Evolutionary conservation across 139 green algal species (phyloP).

Genomic region (Coccomyxa sp.): DNA sequence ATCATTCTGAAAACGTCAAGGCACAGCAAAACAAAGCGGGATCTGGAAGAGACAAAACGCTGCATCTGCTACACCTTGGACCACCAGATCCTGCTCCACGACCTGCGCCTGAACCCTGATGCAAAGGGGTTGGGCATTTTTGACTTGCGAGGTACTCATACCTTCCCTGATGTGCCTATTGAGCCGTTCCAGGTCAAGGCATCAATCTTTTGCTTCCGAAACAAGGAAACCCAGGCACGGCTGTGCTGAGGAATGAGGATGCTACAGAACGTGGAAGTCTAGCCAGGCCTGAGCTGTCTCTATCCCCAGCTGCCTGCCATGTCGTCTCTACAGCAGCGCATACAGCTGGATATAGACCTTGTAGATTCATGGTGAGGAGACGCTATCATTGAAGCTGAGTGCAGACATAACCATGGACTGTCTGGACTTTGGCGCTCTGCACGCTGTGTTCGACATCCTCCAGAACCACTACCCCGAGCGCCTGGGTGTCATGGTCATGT

Average conservation of each 20-base stretch:
- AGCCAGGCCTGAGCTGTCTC: too few relatives aligned
- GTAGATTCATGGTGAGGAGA: neutral
- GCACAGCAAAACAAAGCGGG: constrained; percentile 14
- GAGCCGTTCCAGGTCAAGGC: too few relatives aligned
- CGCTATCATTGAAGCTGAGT: neutral
- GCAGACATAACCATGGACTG: constrained; percentile 30
- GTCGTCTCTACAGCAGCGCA: too few relatives aligned
- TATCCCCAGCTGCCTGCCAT: too few relatives aligned
- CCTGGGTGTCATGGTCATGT: constrained; percentile 42
- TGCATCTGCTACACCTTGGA: constrained; percentile 41
- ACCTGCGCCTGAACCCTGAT: neutral
- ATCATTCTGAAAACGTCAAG: constrained; percentile 23
- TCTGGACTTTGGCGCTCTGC: constrained; percentile 25
- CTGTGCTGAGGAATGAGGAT: too few relatives aligned
- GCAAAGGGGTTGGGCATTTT: neutral
- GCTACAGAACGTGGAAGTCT: too few relatives aligned
- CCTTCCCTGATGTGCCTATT: neutral
- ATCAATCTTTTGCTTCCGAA: too few relatives aligned
- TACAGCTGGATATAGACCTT: neutral
- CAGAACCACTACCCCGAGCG: constrained; percentile 46
- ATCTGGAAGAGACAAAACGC: constrained; percentile 27
- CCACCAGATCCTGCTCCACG: neutral
- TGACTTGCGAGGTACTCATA: neutral
- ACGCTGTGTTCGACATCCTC: constrained; percentile 42
- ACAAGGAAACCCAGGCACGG: too few relatives aligned